Percentiles rank a stretch among this genome's conserved stretches.
Evolutionary conservation across 345 rosid genomes (phyloP).

Genomic region (Rhizophora mangle): DNA sequence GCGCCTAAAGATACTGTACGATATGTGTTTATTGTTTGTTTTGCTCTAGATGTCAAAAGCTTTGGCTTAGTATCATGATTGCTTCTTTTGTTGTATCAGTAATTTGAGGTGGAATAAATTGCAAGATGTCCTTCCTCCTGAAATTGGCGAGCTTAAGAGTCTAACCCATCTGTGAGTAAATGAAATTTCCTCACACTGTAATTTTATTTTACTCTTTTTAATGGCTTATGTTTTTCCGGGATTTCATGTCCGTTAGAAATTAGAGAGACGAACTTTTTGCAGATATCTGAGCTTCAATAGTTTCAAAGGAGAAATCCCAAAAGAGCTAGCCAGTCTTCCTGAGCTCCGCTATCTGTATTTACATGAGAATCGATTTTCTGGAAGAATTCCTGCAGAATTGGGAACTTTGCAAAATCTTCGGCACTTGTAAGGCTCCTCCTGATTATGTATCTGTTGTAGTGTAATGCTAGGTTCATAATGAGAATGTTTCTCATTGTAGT

Average conservation of each 20-base stretch:
- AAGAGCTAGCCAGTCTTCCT: slow-evolving; percentile 78
- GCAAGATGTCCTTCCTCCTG: slow-evolving; percentile 86
- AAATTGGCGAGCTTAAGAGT: slow-evolving; percentile 84
- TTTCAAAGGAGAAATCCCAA: slow-evolving; percentile 92
- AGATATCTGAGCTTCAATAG: slow-evolving; percentile 92
- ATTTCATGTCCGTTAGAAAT: background rate
- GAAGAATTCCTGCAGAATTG: slow-evolving; percentile 79
- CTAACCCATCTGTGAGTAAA: slow-evolving; percentile 77
- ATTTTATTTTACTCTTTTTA: background rate
- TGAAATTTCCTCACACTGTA: background rate
- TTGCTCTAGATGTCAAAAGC: background rate
- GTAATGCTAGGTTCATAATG: background rate
- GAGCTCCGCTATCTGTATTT: slow-evolving; percentile 88
- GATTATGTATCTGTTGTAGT: background rate
- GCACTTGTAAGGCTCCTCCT: slow-evolving; percentile 15
- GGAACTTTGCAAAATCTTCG: slow-evolving; percentile 65
- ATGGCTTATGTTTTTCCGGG: background rate
- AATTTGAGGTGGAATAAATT: slow-evolving; percentile 95
- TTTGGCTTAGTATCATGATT: background rate
- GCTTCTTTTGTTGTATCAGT: slow-evolving; percentile 29
- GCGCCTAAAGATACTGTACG: slow-evolving; percentile 70
- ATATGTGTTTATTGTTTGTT: background rate
- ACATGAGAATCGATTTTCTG: slow-evolving; percentile 85
- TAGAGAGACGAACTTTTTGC: slow-evolving; percentile 13
- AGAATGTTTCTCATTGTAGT: background rate